Evolutionary conservation across 2,329 filamentous ascomycete species (phyloP).

Genomic region (Geosmithia morbida): DNA sequence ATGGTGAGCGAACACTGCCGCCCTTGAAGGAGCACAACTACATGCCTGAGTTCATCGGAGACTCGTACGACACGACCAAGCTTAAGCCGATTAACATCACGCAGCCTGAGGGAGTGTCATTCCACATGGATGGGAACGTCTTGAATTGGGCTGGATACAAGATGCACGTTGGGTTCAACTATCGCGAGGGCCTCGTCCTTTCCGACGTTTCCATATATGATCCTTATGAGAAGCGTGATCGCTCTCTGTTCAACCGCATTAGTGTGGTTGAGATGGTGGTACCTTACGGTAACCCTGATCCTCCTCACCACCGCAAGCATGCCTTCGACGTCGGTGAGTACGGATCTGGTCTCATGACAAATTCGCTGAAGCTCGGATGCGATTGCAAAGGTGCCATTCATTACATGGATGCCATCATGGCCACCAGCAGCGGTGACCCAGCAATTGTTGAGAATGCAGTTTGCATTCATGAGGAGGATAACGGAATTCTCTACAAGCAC

Average conservation of each 20-base stretch:
- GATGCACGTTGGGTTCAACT: constrained; percentile 89
- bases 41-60: constrained; percentile 18
- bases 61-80: constrained; percentile 31
- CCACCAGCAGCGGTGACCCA: constrained; percentile 60
- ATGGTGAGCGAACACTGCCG: constrained; percentile 31
- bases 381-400: constrained; percentile 86
- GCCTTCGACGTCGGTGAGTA: constrained; percentile 74
- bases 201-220: constrained; percentile 87
- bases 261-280: constrained; percentile 92
- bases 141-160: constrained; percentile 90
- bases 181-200: constrained; percentile 79
- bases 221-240: constrained; percentile 45
- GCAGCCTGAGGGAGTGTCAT: constrained; percentile 80
- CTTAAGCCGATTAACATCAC: constrained; percentile 81
- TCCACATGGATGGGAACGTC: constrained; percentile 57
- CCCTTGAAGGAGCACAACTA: constrained; percentile 22
- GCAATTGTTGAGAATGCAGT: constrained; percentile 84
- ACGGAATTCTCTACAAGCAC: constrained; percentile 86
- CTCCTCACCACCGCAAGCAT: constrained; percentile 68
- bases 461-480: constrained; percentile 90
- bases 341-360: constrained; percentile 73
- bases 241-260: constrained; percentile 77
- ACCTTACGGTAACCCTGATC: constrained; percentile 70
- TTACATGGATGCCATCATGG: constrained; percentile 80
- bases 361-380: constrained; percentile 60